phyloP scores from a whole-genome alignment of 108 stramenopile species.

The Cylindrotheca fusiformis region DNA sequence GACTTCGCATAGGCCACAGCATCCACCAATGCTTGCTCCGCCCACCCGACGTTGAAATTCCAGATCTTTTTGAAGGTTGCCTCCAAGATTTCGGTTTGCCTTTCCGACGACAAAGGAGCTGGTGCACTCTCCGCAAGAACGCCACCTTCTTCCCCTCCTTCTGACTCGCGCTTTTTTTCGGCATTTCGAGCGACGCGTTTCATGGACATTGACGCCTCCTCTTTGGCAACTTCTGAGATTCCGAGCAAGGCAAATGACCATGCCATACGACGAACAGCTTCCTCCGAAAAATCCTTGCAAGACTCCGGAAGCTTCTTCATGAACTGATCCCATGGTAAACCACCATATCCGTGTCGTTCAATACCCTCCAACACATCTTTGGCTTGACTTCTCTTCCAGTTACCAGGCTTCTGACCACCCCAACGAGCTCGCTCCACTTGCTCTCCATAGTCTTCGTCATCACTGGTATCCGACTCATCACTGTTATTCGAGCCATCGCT shows the following conservation, averaged over 20 bases:
- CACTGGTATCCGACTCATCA: conserved; percentile 28
- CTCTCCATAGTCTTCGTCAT: conserved; percentile 33
- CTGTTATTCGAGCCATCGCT: conserved; percentile 22
- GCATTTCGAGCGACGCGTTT: conserved; percentile 36
- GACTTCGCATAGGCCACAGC: conserved; percentile 41
- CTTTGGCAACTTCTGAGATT: conserved; percentile 59
- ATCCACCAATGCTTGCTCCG: conserved; percentile 36
- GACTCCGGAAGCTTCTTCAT: conserved; percentile 10
- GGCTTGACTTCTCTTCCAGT: conserved; percentile 58
- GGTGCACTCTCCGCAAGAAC: conserved; percentile 3
- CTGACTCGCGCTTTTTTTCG: conserved; percentile 31
- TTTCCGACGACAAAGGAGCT: background rate
- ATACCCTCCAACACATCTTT: conserved; percentile 45
- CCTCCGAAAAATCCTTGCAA: conserved; percentile 2
- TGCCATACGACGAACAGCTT: conserved; percentile 59
- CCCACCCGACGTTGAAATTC: conserved; percentile 38
- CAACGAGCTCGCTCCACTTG: conserved; percentile 38
- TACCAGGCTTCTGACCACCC: conserved; percentile 44
- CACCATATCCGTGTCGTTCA: conserved; percentile 57
- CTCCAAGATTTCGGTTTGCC: conserved; percentile 6
- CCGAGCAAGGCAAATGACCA: conserved; percentile 61
- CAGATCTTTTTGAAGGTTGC: conserved; percentile 25
- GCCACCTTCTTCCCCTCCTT: conserved; percentile 3
- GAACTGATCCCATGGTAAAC: conserved; percentile 52
- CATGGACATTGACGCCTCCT: conserved; percentile 31